phyloP scores from a whole-genome alignment of 345 rosid genomes.

The Conringia planisiliqua region DNA sequence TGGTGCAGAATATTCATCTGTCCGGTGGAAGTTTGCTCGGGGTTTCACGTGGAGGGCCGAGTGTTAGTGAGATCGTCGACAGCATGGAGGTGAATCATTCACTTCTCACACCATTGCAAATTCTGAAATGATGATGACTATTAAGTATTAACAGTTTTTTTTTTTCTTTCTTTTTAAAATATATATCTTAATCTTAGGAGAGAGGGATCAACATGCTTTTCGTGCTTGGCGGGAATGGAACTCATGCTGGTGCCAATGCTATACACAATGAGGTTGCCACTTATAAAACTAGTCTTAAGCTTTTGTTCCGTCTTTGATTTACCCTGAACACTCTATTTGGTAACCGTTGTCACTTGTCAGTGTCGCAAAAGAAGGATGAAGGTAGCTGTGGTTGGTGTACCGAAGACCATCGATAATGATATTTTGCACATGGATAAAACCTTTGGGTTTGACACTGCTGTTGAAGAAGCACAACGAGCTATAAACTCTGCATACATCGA shows the following conservation, averaged over 20 bases:
- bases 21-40: slow-evolving; percentile 99
- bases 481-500: slow-evolving; percentile 97
- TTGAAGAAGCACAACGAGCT: slow-evolving; percentile 98
- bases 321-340: not conserved
- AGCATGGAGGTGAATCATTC: slow-evolving; percentile 62
- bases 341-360: slow-evolving; percentile 26
- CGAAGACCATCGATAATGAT: slow-evolving; percentile 97
- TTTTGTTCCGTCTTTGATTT: not conserved
- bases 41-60: slow-evolving; percentile 64
- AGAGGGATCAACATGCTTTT: slow-evolving; percentile 99
- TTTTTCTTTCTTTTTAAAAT: no score
- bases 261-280: slow-evolving; percentile 82
- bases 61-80: slow-evolving; percentile 67
- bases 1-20: slow-evolving; percentile 93
- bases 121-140: not conserved
- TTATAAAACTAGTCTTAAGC: not conserved
- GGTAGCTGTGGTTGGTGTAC: slow-evolving; percentile 97
- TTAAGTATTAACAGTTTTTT: not conserved
- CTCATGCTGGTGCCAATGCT: slow-evolving; percentile 98
- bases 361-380: slow-evolving; percentile 68
- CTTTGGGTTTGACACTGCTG: slow-evolving; percentile 97
- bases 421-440: slow-evolving; percentile 95
- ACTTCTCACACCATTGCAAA: not conserved
- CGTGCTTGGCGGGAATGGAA: slow-evolving; percentile 94
- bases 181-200: slow-evolving; percentile 51